Evolutionary conservation across 257 asterid species (phyloP), one percentile per base, ranked within the genome.

Genomic region (Solanum chiquidenum): DNA sequence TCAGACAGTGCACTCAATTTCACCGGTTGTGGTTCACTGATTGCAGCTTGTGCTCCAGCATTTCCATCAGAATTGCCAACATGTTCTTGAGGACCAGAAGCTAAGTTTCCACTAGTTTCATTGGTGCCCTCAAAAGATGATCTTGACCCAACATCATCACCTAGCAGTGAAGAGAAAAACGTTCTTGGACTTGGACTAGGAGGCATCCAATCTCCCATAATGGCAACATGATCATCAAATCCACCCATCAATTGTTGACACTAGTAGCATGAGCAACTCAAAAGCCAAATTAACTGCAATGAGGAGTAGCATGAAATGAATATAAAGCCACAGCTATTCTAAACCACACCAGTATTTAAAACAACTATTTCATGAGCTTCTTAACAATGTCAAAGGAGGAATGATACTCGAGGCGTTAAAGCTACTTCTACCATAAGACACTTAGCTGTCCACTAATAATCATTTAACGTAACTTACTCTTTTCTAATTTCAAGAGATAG

Each of bases 181-280:
- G 93, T 38, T 46, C 93, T 90, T 5, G 94, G 92, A 80, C 94
- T 94, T 33, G 95, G 93, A 86, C 93, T 94, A 8, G 94, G 94
- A 87, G 93, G 89, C 95, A 91, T 86, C 97, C 97, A 94, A 88
- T 95, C 98, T 88, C 94, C 98, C 91, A 95, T 89, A 7, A 90
- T 55, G 89, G 95, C 93, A 85, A 92, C 92, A 64, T 93, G 95
- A 79, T 95, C 96, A 89, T 92, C 95, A 87, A 91, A 96, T 40
- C 95, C 98, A 33, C 94, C 93, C 98, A 95, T 95, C 84, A 77
- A 12, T 37, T 74, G 46, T 62, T 13, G 49, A 23, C 55, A 29
- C 74, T 73, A 25, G 38, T 37, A 52, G 23, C 64, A 87, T 40
- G 84, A 76, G 79, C 89, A 83, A 86, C 86, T 82, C 49, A 69